Evolutionary conservation across 164 flowering plant genomes (phyloP).

Genomic region (Protea cynaroides): DNA sequence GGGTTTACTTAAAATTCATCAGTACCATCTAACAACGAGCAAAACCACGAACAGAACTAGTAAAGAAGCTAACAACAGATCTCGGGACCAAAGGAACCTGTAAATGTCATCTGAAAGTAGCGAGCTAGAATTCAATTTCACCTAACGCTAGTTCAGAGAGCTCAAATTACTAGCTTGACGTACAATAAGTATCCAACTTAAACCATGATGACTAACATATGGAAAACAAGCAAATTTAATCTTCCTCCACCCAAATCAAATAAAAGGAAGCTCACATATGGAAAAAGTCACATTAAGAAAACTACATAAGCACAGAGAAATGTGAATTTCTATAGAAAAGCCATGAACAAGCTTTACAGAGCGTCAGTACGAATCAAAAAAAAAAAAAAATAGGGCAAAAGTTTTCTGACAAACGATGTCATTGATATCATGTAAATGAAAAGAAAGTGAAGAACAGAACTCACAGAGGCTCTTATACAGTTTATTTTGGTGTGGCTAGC

Average conservation of each 20-base stretch:
- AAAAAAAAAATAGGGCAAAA: background rate
- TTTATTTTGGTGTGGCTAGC: background rate
- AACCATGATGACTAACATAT: background rate
- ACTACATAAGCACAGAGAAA: background rate
- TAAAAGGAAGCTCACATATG: background rate
- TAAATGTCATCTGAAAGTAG: too few relatives aligned
- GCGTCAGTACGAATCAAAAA: background rate
- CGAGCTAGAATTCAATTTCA: too few relatives aligned
- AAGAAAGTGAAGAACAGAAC: background rate
- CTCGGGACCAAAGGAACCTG: background rate
- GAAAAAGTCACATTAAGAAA: background rate
- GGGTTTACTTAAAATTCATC: background rate
- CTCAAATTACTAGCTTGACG: background rate
- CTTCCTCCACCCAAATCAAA: background rate
- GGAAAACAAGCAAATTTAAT: background rate
- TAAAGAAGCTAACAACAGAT: too few relatives aligned
- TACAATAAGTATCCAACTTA: background rate
- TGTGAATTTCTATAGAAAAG: constrained; percentile 1
- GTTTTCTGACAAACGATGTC: background rate
- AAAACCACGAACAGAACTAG: background rate
- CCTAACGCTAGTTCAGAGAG: too few relatives aligned
- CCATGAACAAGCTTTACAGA: background rate
- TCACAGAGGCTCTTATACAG: background rate
- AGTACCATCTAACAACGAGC: background rate
- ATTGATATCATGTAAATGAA: too few relatives aligned